These are phyloP conservation scores for Caloboletus firmus DNA, from an alignment of 1,284 basidiomycete species.

Conservation along the genomic window DNA sequence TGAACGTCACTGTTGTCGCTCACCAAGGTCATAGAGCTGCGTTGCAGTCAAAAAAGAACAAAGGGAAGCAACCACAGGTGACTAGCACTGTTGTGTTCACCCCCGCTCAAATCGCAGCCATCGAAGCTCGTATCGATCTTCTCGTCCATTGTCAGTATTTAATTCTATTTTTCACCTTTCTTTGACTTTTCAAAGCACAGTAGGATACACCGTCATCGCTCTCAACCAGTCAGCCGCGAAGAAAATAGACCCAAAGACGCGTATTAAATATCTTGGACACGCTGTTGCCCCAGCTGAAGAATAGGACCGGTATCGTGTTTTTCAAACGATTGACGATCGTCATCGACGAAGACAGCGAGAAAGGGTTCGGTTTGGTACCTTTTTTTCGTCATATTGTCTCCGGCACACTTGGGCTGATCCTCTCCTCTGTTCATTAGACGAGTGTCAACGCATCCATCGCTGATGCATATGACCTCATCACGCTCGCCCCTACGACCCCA, in stretches of 20 bases:
- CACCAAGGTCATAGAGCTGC: conserved; percentile 20
- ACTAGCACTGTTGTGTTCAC: conserved; percentile 35
- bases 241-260: conserved; percentile 67
- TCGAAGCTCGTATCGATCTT: conserved; percentile 53
- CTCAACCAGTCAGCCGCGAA: conserved; percentile 67
- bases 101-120: conserved; percentile 41
- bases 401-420: not conserved
- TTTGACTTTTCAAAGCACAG: conserved; percentile 41
- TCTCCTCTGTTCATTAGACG: conserved; percentile 43
- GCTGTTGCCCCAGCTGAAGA: conserved; percentile 53
- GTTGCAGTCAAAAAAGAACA: conserved; percentile 46
- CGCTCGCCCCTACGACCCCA: conserved; percentile 70
- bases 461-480: conserved; percentile 73
- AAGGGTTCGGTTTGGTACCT: conserved; percentile 73
- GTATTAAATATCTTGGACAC: conserved; percentile 59
- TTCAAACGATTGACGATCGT: conserved; percentile 43
- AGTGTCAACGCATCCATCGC: conserved; percentile 58
- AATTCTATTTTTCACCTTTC: not conserved
- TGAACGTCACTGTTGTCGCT: conserved; percentile 50
- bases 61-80: conserved; percentile 45
- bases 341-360: conserved; percentile 42
- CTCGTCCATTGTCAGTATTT: conserved; percentile 49
- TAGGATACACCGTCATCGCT: conserved; percentile 77
- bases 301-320: conserved; percentile 56
- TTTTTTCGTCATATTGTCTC: not conserved